Conservation (phyloP, 1,284 basidiomycete species). For the Melanopsichium pennsylvanicum region DNA sequence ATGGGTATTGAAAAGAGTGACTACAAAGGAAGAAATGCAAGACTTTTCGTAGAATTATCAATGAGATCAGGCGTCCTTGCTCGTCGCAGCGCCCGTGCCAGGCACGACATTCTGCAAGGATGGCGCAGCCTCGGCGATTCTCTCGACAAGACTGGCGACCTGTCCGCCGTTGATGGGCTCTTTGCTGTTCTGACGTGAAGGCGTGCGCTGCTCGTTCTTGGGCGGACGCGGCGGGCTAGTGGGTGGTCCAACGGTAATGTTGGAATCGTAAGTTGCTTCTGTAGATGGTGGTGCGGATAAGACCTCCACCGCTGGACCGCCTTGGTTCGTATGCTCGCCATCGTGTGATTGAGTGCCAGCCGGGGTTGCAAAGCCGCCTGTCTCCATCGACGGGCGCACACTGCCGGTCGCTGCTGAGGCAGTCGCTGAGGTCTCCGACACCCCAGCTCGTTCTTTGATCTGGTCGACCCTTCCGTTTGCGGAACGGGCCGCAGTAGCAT, state of each 20-base stretch:
- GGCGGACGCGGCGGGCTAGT: conserved; percentile 34
- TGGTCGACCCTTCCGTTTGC: conserved; percentile 27
- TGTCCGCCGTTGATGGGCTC: conserved; percentile 14
- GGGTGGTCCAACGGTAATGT: not conserved
- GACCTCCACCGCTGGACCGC: not conserved
- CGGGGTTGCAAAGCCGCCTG: conserved; percentile 19
- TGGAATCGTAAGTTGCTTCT: conserved; percentile 12
- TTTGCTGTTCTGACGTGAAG: conserved; percentile 37
- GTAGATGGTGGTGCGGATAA: not conserved
- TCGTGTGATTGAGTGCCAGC: conserved; percentile 16
- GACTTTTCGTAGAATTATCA: too few relatives aligned
- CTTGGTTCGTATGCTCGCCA: not conserved
- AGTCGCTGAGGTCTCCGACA: not conserved
- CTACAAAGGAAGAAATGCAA: not conserved
- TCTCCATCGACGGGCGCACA: conserved; percentile 24
- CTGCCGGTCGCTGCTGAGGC: conserved; percentile 9
- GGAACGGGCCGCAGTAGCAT: not conserved
- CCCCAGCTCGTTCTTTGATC: conserved; percentile 27
- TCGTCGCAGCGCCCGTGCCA: conserved; percentile 25
- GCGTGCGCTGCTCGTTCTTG: conserved; percentile 32
- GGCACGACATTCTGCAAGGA: conserved; percentile 29
- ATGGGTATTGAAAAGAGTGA: conserved; percentile 13
- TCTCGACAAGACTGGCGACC: conserved; percentile 2
- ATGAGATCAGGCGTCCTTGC: conserved; percentile 3
- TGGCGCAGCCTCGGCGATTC: conserved; percentile 21